Evolutionary conservation across 306 rosid species (phyloP).

Genomic region (Cucumis melo): DNA sequence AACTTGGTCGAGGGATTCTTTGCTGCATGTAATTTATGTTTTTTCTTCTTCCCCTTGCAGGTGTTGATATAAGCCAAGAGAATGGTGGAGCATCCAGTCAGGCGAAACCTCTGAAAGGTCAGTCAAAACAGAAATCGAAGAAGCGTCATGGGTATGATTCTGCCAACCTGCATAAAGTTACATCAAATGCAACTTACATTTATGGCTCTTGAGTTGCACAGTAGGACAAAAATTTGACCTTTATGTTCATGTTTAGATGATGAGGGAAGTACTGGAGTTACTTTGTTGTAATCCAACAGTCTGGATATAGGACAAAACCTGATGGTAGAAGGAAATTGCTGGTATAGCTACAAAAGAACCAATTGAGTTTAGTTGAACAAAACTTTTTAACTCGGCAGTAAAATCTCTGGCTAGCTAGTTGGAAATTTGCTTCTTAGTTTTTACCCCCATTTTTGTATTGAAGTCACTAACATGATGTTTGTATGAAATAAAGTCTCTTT

Average conservation of each 20-base stretch:
- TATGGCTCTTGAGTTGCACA: slow-evolving; percentile 1
- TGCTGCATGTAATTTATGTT: not conserved
- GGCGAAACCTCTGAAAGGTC: slow-evolving; percentile 48
- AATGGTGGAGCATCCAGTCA: slow-evolving; percentile 40
- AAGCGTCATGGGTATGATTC: slow-evolving; percentile 79
- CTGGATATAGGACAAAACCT: not conserved
- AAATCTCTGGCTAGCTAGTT: not conserved
- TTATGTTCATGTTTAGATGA: not conserved
- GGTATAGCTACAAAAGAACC: not conserved
- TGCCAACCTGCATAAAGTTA: slow-evolving; percentile 4
- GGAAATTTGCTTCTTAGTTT: not conserved
- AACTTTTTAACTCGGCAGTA: not conserved
- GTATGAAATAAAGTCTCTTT: not conserved
- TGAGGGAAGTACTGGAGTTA: not conserved
- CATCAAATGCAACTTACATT: slow-evolving; percentile 7
- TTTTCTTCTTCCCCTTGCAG: slow-evolving; percentile 18
- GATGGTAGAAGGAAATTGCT: not conserved
- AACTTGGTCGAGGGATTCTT: not conserved
- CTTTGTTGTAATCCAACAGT: not conserved
- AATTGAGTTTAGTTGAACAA: not conserved
- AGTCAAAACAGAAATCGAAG: slow-evolving; percentile 46
- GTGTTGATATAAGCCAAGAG: slow-evolving; percentile 40
- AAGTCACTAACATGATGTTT: not conserved
- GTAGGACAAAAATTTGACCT: not conserved
- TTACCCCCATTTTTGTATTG: not conserved